These are phyloP conservation scores for Jacaranda mimosifolia DNA, from an alignment of 257 asterid species.

Conservation along the genomic window DNA sequence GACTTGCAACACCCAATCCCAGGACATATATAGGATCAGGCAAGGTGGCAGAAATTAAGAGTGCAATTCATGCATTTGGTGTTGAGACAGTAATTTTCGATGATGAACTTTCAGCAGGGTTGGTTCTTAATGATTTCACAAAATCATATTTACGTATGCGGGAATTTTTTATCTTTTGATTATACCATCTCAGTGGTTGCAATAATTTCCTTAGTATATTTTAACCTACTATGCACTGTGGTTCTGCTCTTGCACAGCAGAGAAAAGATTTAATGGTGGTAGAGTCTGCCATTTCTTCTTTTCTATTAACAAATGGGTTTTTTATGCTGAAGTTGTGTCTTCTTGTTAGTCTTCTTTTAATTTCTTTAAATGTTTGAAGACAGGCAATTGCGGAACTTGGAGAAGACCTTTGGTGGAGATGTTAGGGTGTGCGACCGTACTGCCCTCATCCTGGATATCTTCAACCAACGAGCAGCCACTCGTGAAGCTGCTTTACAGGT, in stretches of 20 bases:
- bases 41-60: constrained; percentile 92
- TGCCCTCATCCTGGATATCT: constrained; percentile 95
- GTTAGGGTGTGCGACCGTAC: constrained; percentile 98
- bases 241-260: constrained; percentile 4
- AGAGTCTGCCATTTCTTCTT: not conserved
- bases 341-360: constrained; percentile 14
- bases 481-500: constrained; percentile 98
- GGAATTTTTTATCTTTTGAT: constrained; percentile 1
- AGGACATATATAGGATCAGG: constrained; percentile 97
- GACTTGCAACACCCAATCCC: constrained; percentile 83
- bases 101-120: constrained; percentile 99
- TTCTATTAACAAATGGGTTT: constrained; percentile 8
- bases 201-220: not conserved
- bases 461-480: constrained; percentile 95
- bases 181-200: not conserved
- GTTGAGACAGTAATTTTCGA: constrained; percentile 93
- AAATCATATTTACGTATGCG: constrained; percentile 9
- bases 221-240: constrained; percentile 21
- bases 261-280: not conserved
- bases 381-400: constrained; percentile 93
- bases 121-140: constrained; percentile 39
- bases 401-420: constrained; percentile 86
- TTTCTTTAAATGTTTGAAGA: constrained; percentile 40
- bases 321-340: constrained; percentile 15
- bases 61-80: constrained; percentile 83